Base-by-base conservation (phyloP, 495 filamentous ascomycete genomes). In the Talaromyces proteolyticus region DNA sequence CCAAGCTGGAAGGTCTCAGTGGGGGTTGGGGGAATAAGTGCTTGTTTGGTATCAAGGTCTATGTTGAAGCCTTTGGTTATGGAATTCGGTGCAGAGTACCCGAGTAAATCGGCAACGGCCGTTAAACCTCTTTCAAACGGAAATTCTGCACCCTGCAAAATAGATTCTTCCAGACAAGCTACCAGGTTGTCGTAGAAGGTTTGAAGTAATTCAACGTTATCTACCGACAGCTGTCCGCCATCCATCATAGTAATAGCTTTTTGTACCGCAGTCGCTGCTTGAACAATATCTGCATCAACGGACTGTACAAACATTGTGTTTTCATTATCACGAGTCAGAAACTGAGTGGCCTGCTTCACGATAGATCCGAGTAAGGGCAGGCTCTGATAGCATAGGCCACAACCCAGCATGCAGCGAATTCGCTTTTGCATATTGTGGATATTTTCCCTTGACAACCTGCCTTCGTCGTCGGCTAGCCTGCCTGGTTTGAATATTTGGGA, bases 201-300 rank as follows among this genome's bases (percentile, higher is more conserved):
- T n/a, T n/a, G n/a, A n/a, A n/a, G n/a, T n/a, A n/a, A n/a, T n/a
- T n/a, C n/a, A n/a, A n/a, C n/a, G n/a, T n/a, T n/a, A n/a, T n/a
- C n/a, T n/a, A n/a, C n/a, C n/a, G n/a, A n/a, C n/a, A n/a, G n/a
- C n/a, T n/a, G n/a, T n/a, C n/a, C n/a, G n/a, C n/a, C n/a, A 10
- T 24, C 53, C 12, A 22, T 53, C 42, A 25, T 51, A 21, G 34
- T 45, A 40, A 64, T 50, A 29, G 68, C 63, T 54, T 75, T 75
- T 17, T 72, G 64, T 12, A 70, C 60, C 36, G 70, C 69, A 11
- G 63, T 66, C 6, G 69, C 53, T 10, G 65, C 59, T 55, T 73
- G 69, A 16, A 75, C 64, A 14, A 75, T 58, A 39, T 72, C 68
- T 10, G 68, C 67, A 55, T 68, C 69, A 12, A 72, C 56, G 2